Evolutionary conservation across 257 asterid genomes (phyloP), one percentile per base, ranked within the genome.

Genomic region (Anisodus acutangulus): DNA sequence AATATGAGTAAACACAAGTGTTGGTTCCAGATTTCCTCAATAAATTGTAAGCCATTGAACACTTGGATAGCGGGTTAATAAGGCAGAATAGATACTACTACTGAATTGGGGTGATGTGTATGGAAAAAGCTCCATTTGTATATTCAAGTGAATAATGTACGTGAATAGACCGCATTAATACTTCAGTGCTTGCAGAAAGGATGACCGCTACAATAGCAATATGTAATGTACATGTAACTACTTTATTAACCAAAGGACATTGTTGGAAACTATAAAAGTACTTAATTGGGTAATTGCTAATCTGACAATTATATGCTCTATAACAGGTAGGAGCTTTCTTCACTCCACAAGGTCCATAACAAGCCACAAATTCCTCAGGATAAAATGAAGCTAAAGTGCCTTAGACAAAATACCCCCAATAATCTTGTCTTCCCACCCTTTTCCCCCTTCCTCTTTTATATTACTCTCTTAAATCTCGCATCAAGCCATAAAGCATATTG

Each of bases 11-110:
- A 72, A 19, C 62, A 11, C 10, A 22, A 74, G 12, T 11, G 62
- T 60, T 22, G 45, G 43, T 22, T 47, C 9, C 26, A 8, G 63
- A 16, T 15, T 16, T 58, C 63, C 5, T 58, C 43, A 49, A 53
- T 11, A 71, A 45, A 45, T 45, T 45, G 45, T 68, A 47, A 74
- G 7, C 60, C 60, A 74, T 74, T 19, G 19, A n/a, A 22, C 43
- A 74, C 41, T 72, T 12, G 19, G 80, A 74, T 74, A 71, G 79
- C n/a, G 31, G 76, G 58, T 45, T 69, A 71, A 71, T 71, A 19
- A 71, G 58, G 79, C 13, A 71, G 35, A 31, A 71, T 43, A 72
- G 39, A 59, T 72, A 72, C 60, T 49, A 49, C 41, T 49, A 22
- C 43, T 22, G 43, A 74, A 49, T 10, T 11, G 15, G 22, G 45